A percentile compares a stretch with the other conserved stretches of the same genome.
Conservation (phyloP, 768 basidiomycete genomes). For the Mycena rebaudengoi region DNA sequence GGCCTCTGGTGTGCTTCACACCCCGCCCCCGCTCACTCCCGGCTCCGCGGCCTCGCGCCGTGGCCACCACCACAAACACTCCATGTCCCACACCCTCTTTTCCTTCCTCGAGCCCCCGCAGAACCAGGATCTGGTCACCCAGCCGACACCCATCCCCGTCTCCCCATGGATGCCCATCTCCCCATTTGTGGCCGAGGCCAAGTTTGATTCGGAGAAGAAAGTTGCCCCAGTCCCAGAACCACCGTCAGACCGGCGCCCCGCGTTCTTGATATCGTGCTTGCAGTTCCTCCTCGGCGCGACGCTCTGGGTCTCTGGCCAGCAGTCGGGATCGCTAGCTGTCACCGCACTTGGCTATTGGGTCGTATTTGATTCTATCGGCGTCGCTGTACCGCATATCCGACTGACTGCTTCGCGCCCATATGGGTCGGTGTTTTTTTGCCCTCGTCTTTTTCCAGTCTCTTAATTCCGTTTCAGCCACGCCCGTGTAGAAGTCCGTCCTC, state of each 20-base stretch:
- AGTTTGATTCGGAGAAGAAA: slow-evolving; percentile 37
- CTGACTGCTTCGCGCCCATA: slow-evolving; percentile 13
- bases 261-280: too few species aligned
- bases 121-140: slow-evolving; percentile 57
- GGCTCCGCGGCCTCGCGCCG: slow-evolving; percentile 52
- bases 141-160: slow-evolving; percentile 66
- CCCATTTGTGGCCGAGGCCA: slow-evolving; percentile 41
- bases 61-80: slow-evolving; percentile 94
- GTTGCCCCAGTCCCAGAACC: too few species aligned
- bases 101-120: slow-evolving; percentile 94
- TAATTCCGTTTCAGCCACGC: too few species aligned
- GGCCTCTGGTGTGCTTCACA: too few species aligned
- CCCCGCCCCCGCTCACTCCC: slow-evolving; percentile 47
- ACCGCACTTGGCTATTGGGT: slow-evolving; percentile 97
- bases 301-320: slow-evolving; percentile 92
- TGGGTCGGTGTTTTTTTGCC: too few species aligned
- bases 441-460: too few species aligned
- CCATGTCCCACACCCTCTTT: slow-evolving; percentile 93
- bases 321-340: slow-evolving; percentile 83
- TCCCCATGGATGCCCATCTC: slow-evolving; percentile 77
- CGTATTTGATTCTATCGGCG: slow-evolving; percentile 92
- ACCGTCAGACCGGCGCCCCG: too few species aligned
- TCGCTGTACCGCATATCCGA: slow-evolving; percentile 50
- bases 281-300: slow-evolving; percentile 76
- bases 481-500: too few species aligned